Conservation (phyloP, 2,329 filamentous ascomycete species). For the Aspergillus quadrilineatus region DNA sequence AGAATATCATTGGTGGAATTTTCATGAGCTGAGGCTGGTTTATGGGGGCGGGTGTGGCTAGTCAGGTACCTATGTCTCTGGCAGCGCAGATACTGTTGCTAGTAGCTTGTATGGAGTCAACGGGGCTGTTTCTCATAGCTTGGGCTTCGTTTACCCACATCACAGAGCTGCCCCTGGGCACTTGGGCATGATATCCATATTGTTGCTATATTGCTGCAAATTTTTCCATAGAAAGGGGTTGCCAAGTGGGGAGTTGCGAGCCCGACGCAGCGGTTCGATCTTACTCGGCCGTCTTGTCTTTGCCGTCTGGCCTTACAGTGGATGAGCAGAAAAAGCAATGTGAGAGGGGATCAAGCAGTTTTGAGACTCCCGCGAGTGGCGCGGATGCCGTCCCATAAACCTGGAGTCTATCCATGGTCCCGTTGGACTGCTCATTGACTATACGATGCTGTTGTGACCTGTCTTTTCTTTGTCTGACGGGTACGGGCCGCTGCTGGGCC, state of each 20-base stretch:
- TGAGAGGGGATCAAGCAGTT: neutral
- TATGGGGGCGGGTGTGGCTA: neutral
- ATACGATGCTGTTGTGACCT: neutral
- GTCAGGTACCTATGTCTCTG: neutral
- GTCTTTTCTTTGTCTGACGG: neutral
- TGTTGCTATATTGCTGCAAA: neutral
- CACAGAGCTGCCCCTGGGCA: neutral
- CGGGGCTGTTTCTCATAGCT: neutral
- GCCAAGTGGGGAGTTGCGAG: constrained; percentile 10
- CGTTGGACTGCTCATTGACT: neutral
- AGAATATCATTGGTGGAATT: neutral
- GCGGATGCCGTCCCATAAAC: neutral
- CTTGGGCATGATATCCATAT: neutral
- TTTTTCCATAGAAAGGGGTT: neutral
- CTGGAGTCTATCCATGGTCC: neutral
- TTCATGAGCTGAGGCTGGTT: neutral
- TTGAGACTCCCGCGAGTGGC: constrained; percentile 9
- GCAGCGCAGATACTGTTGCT: neutral
- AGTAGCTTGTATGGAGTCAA: neutral
- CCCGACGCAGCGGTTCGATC: constrained; percentile 21
- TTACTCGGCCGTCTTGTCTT: no score
- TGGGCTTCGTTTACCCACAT: neutral
- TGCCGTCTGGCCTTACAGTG: neutral
- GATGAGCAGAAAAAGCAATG: constrained; percentile 1
- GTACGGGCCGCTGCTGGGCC: no score